Evolutionary conservation across 352 stramenopile genomes (phyloP), one percentile per base, ranked within the genome.

Genomic region (Paralagenidium karlingii): DNA sequence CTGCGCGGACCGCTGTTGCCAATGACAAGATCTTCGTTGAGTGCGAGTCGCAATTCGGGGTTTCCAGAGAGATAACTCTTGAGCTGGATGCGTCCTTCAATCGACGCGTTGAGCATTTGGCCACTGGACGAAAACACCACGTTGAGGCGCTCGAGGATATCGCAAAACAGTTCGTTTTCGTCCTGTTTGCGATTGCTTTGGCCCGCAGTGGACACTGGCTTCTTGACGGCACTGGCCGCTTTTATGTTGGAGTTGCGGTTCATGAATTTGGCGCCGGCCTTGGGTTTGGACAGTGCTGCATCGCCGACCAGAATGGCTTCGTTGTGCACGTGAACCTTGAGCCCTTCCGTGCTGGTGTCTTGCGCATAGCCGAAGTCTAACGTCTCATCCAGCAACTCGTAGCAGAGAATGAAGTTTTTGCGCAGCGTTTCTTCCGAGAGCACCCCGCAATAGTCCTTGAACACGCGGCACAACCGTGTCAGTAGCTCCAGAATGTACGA

Each of bases 391-490:
- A 99, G 70, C 31, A 99, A 69, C 65, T 99, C 96, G 59, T 99
- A 99, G 48, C 97, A 91, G 29, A 99, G 58, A 49, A 98, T 96
- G 51, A 99, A 99, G 63, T 99, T 99, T 79, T 99, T 98, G 29
- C 96, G 81, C 53, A 99, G 93, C n/a, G 92, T 94, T 62, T 99
- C 94, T 51, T 96, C 96, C 22, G 85, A 98, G 16, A 99, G 65
- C 24, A 97, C 94, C 20, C 96, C 96, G 60, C 96, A 99, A 60
- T 99, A 99, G 73, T 99, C 96, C 68, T 99, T 99, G 60, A 99
- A 98, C 27, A 99, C 91, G 56, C 96, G 95, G 34, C 79, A 82
- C 2, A 96, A 63, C 0, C 88, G 70, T 47, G 85, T 94, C 37
- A 98, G 77, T 39, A 99, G 71, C 79, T 99, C 94, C 15, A 99